phyloP scores from a whole-genome alignment of 2,329 filamentous ascomycete genomes.

The Zymoseptoria ardabiliae region DNA sequence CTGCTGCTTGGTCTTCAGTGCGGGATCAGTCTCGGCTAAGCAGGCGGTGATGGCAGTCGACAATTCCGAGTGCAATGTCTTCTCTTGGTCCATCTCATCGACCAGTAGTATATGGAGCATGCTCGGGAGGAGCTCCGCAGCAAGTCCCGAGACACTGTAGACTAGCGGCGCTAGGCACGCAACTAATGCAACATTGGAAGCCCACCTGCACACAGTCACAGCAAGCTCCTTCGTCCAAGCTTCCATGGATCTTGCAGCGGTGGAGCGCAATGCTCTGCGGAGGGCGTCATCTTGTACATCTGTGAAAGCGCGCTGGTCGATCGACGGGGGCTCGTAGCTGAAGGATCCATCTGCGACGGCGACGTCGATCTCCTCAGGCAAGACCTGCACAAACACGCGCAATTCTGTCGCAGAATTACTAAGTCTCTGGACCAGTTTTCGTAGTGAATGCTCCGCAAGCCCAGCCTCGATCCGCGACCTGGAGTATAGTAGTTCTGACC shows the following conservation, averaged over 20 bases:
- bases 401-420: constrained; percentile 12
- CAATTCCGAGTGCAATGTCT: constrained; percentile 52
- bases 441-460: constrained; percentile 36
- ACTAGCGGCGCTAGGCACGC: constrained; percentile 62
- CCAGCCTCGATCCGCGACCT: constrained; percentile 34
- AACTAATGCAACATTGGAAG: constrained; percentile 59
- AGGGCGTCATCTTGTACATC: constrained; percentile 5
- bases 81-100: constrained; percentile 57
- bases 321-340: constrained; percentile 20
- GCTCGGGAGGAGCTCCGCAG: constrained; percentile 62
- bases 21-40: constrained; percentile 46
- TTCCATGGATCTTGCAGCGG: constrained; percentile 9
- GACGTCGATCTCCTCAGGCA: constrained; percentile 19
- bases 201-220: constrained; percentile 41
- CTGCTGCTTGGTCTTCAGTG: constrained; percentile 56
- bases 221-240: constrained; percentile 24
- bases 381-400: constrained; percentile 23
- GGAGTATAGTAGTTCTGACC: constrained; percentile 22
- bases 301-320: not conserved
- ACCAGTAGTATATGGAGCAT: constrained; percentile 75
- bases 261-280: constrained; percentile 13
- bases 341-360: constrained; percentile 21
- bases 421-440: constrained; percentile 18
- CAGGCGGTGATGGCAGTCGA: constrained; percentile 60
- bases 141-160: constrained; percentile 58